Evolutionary conservation across 805 yeast species (phyloP), one percentile per base, ranked within the genome.

Genomic region (Wickerhamiella musiphila): DNA sequence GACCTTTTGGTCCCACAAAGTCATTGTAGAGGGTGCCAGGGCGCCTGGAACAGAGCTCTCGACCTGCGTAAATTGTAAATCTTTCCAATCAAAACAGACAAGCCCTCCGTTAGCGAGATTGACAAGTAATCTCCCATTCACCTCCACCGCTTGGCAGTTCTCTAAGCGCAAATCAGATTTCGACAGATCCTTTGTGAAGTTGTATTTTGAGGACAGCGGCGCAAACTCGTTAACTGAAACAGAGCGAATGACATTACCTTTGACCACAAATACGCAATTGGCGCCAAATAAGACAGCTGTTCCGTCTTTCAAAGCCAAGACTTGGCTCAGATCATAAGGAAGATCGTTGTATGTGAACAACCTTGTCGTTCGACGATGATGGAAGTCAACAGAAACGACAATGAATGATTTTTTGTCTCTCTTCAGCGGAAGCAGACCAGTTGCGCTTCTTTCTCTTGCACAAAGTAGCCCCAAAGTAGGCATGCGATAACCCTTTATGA

Each of bases 191-290:
- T 46, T 53, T 63, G 48, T 31, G 8, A 20, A 14, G 17, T 8
- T n/a, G n/a, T n/a, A n/a, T n/a, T 54, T 50, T 1, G 72, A 55
- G 19, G 57, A 46, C 11, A 49, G 48, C 2, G 58, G 40, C 18
- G 70, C 67, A 43, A 56, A 74, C 36, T 58, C 53, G 47, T 78
- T 78, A 2, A 75, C 68, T 2, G 75, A 71, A 2, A 73, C 57
- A 18, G 81, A 68, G 64, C 2, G 63, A 46, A 20, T 73, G 68
- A 3, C 93, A 92, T 2, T 81, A 67, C 19, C 79, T 70, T 47
- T 84, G 94, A 12, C 82, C 66, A 52, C 79, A 84, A 8, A 81
- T 56, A 6, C 84, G 42, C 44, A 76, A 78, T 48, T 84, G 83
- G 22, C 76, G 65, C 1, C 95, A 94, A 3, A 79, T 33, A 4